These are phyloP conservation scores for Mycena latifolia DNA, from an alignment of 768 basidiomycete genomes.

Conservation along the genomic window DNA sequence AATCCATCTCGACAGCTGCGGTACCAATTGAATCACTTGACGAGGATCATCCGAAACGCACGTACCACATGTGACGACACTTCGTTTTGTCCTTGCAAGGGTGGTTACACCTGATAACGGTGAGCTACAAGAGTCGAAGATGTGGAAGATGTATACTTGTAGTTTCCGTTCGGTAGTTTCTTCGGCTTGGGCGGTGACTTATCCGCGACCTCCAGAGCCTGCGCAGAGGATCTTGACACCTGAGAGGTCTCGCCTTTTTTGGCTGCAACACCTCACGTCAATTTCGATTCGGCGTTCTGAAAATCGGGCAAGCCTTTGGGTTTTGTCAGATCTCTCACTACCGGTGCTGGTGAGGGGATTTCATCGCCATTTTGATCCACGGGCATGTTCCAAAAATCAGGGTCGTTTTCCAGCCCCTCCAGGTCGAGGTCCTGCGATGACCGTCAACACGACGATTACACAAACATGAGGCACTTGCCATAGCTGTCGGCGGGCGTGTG, in stretches of 20 bases:
- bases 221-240: slow-evolving; percentile 8
- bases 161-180: slow-evolving; percentile 73
- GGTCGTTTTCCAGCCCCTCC: slow-evolving; percentile 74
- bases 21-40: slow-evolving; percentile 10
- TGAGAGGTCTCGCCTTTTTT: slow-evolving; percentile 19
- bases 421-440: slow-evolving; percentile 70
- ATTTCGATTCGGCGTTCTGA: background rate
- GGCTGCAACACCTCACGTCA: slow-evolving; percentile 8
- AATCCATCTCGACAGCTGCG: slow-evolving; percentile 83
- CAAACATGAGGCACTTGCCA: slow-evolving; percentile 53
- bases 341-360: slow-evolving; percentile 30
- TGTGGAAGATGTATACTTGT: slow-evolving; percentile 56
- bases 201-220: background rate
- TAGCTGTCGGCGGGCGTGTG: slow-evolving; percentile 75
- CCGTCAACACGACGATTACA: background rate
- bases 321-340: slow-evolving; percentile 54
- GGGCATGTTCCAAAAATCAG: slow-evolving; percentile 75
- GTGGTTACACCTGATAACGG: slow-evolving; percentile 75
- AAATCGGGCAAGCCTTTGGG: slow-evolving; percentile 36
- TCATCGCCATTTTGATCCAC: slow-evolving; percentile 53
- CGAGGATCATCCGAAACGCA: background rate
- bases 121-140: too few relatives aligned
- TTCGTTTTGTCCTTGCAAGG: slow-evolving; percentile 80
- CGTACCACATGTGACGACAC: slow-evolving; percentile 85
- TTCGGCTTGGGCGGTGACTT: slow-evolving; percentile 38